Evolutionary conservation across 2,329 filamentous ascomycete genomes (phyloP).

Genomic region (Monosporascus ibericus): DNA sequence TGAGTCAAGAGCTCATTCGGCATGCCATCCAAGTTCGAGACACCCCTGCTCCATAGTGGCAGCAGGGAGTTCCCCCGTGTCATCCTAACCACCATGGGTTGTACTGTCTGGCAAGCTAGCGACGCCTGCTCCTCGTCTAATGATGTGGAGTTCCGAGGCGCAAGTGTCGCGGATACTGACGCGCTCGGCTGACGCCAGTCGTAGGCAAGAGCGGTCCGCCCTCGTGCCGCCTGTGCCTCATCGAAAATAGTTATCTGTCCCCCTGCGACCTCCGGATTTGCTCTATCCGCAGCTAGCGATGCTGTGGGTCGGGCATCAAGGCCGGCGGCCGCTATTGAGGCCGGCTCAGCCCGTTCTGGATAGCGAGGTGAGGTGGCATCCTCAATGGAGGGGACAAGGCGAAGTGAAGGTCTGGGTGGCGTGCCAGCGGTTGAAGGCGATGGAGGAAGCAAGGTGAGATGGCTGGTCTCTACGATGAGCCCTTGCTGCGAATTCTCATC

Average conservation of each 20-base stretch:
- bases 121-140: not conserved
- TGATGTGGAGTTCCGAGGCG: not conserved
- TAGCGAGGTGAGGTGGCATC: slow-evolving; percentile 16
- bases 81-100: slow-evolving; percentile 3
- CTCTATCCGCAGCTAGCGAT: slow-evolving; percentile 3
- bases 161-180: not conserved
- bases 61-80: slow-evolving; percentile 9
- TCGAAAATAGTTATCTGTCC: slow-evolving; percentile 1
- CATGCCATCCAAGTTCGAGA: slow-evolving; percentile 32
- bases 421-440: slow-evolving; percentile 12
- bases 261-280: slow-evolving; percentile 5
- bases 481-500: slow-evolving; percentile 8
- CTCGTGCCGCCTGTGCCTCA: slow-evolving; percentile 10
- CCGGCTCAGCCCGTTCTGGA: slow-evolving; percentile 13
- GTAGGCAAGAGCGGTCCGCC: slow-evolving; percentile 4
- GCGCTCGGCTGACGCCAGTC: not conserved
- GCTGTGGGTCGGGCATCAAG: slow-evolving; percentile 25
- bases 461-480: slow-evolving; percentile 28
- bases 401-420: slow-evolving; percentile 11
- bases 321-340: slow-evolving; percentile 17
- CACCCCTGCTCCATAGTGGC: slow-evolving; percentile 18
- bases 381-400: slow-evolving; percentile 13
- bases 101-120: slow-evolving; percentile 2
- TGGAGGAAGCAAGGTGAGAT: slow-evolving; percentile 20
- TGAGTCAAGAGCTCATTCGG: slow-evolving; percentile 53